Conservation (phyloP, 345 rosid species). For the Heritiera littoralis region DNA sequence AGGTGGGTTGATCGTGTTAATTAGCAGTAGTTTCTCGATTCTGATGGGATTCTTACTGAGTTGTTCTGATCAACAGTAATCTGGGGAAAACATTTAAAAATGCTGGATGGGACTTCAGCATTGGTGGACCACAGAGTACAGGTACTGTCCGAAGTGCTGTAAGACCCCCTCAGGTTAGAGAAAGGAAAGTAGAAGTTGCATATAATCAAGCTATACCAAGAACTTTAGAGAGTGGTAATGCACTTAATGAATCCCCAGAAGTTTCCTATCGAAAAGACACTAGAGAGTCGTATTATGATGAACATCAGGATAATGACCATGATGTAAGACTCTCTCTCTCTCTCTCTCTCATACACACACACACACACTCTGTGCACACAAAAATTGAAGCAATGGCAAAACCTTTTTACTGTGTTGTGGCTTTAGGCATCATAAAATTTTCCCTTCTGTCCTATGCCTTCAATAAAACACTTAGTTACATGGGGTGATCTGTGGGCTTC, state of each 20-base stretch:
- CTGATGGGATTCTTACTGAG: slow-evolving; percentile 30
- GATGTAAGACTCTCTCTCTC: slow-evolving; percentile 59
- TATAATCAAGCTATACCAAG: slow-evolving; percentile 57
- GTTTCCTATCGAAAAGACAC: slow-evolving; percentile 42
- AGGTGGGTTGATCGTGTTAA: slow-evolving; percentile 54
- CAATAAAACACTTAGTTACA: neutral
- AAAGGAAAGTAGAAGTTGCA: slow-evolving; percentile 66
- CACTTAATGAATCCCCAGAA: slow-evolving; percentile 52
- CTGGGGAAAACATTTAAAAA: slow-evolving; percentile 67
- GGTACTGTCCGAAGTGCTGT: slow-evolving; percentile 71
- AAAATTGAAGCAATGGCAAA: slow-evolving; percentile 11
- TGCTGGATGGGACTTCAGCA: slow-evolving; percentile 98
- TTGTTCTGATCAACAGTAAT: slow-evolving; percentile 42
- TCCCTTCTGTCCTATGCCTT: neutral
- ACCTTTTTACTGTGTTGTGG: neutral
- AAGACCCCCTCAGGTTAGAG: slow-evolving; percentile 84
- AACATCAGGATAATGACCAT: slow-evolving; percentile 36
- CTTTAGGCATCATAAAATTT: neutral
- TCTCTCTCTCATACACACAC: slow-evolving; percentile 11
- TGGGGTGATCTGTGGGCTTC: slow-evolving; percentile 4
- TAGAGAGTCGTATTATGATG: slow-evolving; percentile 55
- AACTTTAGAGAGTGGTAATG: slow-evolving; percentile 50
- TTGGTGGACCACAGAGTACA: slow-evolving; percentile 71
- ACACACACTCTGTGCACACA: neutral
- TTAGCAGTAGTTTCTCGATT: slow-evolving; percentile 22